These are phyloP conservation scores for Fragaria ananassa DNA, from an alignment of 306 rosid species.

Conservation along the genomic window DNA sequence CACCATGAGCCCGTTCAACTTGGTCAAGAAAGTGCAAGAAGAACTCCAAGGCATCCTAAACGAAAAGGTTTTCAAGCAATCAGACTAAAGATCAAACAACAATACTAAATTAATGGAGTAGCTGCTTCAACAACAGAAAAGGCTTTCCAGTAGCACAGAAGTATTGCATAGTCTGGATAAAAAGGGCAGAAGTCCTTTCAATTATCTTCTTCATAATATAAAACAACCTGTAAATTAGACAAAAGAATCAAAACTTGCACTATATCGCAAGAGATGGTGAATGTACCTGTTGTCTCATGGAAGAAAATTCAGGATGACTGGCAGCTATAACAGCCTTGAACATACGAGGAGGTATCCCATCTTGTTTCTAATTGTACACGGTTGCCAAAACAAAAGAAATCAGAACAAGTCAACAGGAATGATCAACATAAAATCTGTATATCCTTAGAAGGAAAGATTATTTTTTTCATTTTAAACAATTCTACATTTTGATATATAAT, in stretches of 20 bases:
- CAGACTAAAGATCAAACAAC: neutral
- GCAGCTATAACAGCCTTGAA: constrained; percentile 91
- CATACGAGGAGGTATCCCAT: constrained; percentile 89
- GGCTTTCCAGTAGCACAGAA: neutral
- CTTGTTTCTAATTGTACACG: constrained; percentile 52
- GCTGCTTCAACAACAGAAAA: neutral
- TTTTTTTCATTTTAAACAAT: neutral
- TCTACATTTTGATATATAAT: neutral
- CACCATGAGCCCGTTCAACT: constrained; percentile 74
- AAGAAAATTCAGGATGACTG: constrained; percentile 94
- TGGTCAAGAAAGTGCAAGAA: constrained; percentile 94
- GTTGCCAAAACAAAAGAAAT: constrained; percentile 9
- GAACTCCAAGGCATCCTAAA: constrained; percentile 96
- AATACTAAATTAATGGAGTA: neutral
- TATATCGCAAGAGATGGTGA: constrained; percentile 16
- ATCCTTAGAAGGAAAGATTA: neutral
- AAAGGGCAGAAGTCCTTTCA: neutral
- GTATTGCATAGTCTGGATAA: neutral
- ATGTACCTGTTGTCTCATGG: constrained; percentile 90
- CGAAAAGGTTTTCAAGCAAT: constrained; percentile 23
- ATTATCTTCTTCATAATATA: neutral
- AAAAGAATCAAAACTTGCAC: neutral
- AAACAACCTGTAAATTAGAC: neutral
- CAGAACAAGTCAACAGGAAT: constrained; percentile 19
- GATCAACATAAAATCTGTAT: constrained; percentile 11